These are phyloP conservation scores for Acanthamoeba triangularis DNA, from an alignment of 208 protist genomes.

Conservation along the genomic window DNA sequence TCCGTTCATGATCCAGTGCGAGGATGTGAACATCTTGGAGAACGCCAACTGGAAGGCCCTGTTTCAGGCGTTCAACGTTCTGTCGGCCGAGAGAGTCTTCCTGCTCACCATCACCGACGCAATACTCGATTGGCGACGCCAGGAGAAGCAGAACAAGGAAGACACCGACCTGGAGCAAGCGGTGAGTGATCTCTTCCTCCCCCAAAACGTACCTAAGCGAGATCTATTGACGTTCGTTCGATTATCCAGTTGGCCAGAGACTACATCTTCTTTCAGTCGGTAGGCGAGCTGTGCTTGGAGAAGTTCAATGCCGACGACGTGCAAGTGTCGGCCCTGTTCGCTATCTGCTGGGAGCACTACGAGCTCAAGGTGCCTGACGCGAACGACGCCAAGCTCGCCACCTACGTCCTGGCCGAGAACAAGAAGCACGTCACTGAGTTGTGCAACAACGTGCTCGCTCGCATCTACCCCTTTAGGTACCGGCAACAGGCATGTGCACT, in stretches of 20 bases:
- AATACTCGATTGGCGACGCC: slow-evolving; percentile 16
- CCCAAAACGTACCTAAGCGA: too few species aligned
- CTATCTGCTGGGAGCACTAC: slow-evolving; percentile 62
- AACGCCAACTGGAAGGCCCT: background rate
- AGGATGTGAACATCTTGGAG: background rate
- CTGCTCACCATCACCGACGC: slow-evolving; percentile 8
- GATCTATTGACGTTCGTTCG: background rate
- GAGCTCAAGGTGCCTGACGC: slow-evolving; percentile 62
- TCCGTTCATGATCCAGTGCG: background rate
- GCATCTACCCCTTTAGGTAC: slow-evolving; percentile 66
- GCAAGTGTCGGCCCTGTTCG: slow-evolving; percentile 43
- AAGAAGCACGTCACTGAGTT: slow-evolving; percentile 23
- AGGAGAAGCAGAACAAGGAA: slow-evolving; percentile 19
- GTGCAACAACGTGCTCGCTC: slow-evolving; percentile 52
- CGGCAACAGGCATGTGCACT: background rate
- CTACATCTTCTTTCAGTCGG: slow-evolving; percentile 41
- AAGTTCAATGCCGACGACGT: slow-evolving; percentile 15
- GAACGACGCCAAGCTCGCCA: background rate
- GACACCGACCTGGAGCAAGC: slow-evolving; percentile 26
- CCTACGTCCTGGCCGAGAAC: slow-evolving; percentile 2
- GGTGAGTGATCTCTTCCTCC: background rate
- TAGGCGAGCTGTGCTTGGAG: slow-evolving; percentile 22
- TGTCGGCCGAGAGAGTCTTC: background rate
- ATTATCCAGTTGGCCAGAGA: slow-evolving; percentile 13
- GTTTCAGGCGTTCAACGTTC: background rate